Evolutionary conservation across 441 rosid species (phyloP).

Genomic region (Euphorbia celastroides): DNA sequence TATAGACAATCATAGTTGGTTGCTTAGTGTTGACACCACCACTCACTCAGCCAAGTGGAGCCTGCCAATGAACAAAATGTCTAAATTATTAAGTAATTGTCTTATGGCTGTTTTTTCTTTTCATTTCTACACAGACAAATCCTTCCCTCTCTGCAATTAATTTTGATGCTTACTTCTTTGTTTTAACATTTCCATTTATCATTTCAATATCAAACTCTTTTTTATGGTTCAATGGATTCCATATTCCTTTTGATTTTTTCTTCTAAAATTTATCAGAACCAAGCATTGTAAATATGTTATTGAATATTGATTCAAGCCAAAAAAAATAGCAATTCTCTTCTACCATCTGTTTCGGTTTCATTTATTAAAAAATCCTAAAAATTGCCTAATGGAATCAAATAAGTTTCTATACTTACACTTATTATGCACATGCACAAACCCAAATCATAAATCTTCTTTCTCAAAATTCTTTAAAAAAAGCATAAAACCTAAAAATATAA

Average conservation of each 20-base stretch:
- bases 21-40: conserved; percentile 16
- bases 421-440: too few relatives aligned
- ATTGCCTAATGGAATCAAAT: too few relatives aligned
- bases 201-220: neutral
- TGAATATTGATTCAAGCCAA: too few relatives aligned
- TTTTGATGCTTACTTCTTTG: neutral
- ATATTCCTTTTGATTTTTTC: neutral
- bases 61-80: conserved; percentile 6
- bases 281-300: too few relatives aligned
- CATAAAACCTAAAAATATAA: too few relatives aligned
- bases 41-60: neutral
- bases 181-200: neutral
- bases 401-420: too few relatives aligned
- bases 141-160: neutral
- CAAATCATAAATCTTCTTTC: too few relatives aligned
- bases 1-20: neutral
- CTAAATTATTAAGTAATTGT: conserved; percentile 13
- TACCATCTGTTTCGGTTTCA: too few relatives aligned
- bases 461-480: too few relatives aligned
- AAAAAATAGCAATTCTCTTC: too few relatives aligned
- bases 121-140: neutral
- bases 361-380: too few relatives aligned
- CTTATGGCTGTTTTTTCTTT: conserved; percentile 19
- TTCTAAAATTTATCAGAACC: too few relatives aligned
- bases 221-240: neutral